These are phyloP conservation scores for Pugionium dolabratum DNA, from an alignment of 345 rosid genomes.

Conservation along the genomic window DNA sequence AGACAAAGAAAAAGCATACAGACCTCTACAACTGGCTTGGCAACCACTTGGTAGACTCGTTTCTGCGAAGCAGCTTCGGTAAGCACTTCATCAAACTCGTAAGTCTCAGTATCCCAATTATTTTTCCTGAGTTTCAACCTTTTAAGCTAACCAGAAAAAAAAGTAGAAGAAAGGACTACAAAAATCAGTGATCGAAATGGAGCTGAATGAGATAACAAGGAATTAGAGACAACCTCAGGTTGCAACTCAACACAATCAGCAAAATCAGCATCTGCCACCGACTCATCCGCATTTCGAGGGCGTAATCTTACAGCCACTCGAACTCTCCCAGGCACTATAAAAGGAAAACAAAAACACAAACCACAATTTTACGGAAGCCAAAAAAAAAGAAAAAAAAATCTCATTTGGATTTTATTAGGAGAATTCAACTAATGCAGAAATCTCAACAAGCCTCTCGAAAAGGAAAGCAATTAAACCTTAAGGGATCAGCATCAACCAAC, in stretches of 20 bases:
- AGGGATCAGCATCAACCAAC: not conserved
- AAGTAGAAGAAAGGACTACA: constrained; percentile 1
- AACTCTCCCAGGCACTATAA: constrained; percentile 91
- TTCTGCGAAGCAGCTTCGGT: constrained; percentile 97
- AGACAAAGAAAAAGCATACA: not conserved
- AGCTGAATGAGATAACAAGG: constrained; percentile 3
- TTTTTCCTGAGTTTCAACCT: constrained; percentile 95
- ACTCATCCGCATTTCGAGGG: constrained; percentile 87
- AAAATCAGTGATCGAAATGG: constrained; percentile 9
- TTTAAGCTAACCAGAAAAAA: constrained; percentile 54
- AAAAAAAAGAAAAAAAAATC: too few species aligned
- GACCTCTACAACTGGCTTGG: constrained; percentile 99
- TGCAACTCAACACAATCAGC: constrained; percentile 96
- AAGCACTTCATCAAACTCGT: constrained; percentile 93
- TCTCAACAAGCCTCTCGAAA: too few species aligned
- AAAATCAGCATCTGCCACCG: constrained; percentile 91
- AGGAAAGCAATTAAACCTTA: not conserved
- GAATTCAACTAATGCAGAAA: too few species aligned
- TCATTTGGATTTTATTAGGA: too few species aligned
- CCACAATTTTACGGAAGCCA: too few species aligned
- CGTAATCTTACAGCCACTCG: constrained; percentile 93
- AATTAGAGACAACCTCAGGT: constrained; percentile 61
- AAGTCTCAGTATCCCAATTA: constrained; percentile 97
- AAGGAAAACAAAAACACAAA: not conserved
- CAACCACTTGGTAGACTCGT: constrained; percentile 93